Evolutionary conservation across 1,284 basidiomycete genomes (phyloP).

Genomic region (Schizophyllum amplum): DNA sequence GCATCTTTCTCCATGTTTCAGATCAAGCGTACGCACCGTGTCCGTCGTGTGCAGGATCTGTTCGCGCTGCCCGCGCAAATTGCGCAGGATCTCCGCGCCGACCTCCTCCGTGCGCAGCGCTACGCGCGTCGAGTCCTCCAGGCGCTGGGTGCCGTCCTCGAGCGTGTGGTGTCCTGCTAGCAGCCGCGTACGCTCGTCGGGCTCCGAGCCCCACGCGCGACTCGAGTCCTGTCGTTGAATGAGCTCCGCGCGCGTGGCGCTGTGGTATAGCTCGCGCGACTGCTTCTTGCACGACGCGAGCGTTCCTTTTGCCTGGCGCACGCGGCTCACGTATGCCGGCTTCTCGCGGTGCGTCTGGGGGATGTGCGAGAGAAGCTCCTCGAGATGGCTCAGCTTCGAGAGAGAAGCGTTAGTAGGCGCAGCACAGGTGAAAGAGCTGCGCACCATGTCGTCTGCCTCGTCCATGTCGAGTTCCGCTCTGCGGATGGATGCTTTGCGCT

Average conservation of each 20-base stretch:
- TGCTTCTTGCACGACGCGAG: constrained; percentile 70
- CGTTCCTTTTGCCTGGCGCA: constrained; percentile 61
- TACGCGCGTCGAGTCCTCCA: constrained; percentile 80
- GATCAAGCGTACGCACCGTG: constrained; percentile 44
- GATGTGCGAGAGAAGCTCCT: constrained; percentile 40
- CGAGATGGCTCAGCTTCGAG: constrained; percentile 84
- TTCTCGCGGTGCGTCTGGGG: constrained; percentile 81
- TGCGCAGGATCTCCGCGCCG: constrained; percentile 83
- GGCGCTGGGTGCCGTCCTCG: constrained; percentile 61
- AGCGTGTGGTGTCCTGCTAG: constrained; percentile 63
- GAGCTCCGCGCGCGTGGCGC: constrained; percentile 45
- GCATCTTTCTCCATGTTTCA: background rate
- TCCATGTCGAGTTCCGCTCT: constrained; percentile 87
- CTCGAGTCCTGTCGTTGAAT: constrained; percentile 50
- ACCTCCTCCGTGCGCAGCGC: constrained; percentile 92
- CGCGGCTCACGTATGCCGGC: constrained; percentile 56
- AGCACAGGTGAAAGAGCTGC: constrained; percentile 15
- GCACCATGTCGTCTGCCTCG: constrained; percentile 90
- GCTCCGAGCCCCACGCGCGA: constrained; percentile 72
- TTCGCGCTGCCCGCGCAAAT: constrained; percentile 79
- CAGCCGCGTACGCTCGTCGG: constrained; percentile 60
- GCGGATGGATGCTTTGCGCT: constrained; percentile 75
- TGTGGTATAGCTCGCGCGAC: constrained; percentile 55
- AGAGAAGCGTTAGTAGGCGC: background rate
- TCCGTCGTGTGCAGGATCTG: constrained; percentile 90